Base-by-base conservation (phyloP, 1,284 basidiomycete genomes). In the Caloboletus firmus region DNA sequence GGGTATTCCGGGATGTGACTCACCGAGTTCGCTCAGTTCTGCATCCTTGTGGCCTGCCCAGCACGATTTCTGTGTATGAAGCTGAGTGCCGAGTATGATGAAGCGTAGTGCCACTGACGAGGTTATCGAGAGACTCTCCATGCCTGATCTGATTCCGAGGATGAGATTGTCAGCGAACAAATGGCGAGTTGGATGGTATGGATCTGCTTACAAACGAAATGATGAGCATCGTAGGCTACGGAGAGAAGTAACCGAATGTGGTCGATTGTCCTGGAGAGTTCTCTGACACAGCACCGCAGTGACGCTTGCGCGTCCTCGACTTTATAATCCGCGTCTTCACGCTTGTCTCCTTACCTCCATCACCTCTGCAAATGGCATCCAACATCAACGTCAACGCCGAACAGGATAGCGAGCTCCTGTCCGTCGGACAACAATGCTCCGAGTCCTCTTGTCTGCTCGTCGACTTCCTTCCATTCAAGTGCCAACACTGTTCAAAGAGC, bases 31-130 rank as follows among this genome's bases (percentile, higher is more conserved):
- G 17, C 90, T 89, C 5, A 95, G 77, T 0, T 89, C 84, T 2
- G 93, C 84, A 71, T 96, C 91, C 56, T 79, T 80, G 81, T 88
- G 92, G 11, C 93, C 93, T 26, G 92, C 91, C 92, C 92, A 95
- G 8, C 84, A 64, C 1, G 72, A 65, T 54, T 68, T 76, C 82
- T 86, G 49, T 22, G 34, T 30, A 30, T 4, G 34, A 44, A 31
- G 45, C 46, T 55, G 12, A 57, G 42, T 2, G 15, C 18, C 11
- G 9, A 22, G n/a, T 6, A 17, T 6, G 35, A 5, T 4, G 8
- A n/a, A 4, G 6, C 2, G 12, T 3, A 8, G 10, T 28, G 34
- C 1, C 17, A 65, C 77, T 54, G 53, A 84, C 84, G 61, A 82
- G 58, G 59, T 83, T 84, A 68, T 91, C 90, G 42, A 80, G 84